Percentiles rank a stretch among this genome's conserved stretches.
These are phyloP conservation scores for Metschnikowia drakensbergensis DNA, from an alignment of 805 yeast genomes.

Conservation along the genomic window DNA sequence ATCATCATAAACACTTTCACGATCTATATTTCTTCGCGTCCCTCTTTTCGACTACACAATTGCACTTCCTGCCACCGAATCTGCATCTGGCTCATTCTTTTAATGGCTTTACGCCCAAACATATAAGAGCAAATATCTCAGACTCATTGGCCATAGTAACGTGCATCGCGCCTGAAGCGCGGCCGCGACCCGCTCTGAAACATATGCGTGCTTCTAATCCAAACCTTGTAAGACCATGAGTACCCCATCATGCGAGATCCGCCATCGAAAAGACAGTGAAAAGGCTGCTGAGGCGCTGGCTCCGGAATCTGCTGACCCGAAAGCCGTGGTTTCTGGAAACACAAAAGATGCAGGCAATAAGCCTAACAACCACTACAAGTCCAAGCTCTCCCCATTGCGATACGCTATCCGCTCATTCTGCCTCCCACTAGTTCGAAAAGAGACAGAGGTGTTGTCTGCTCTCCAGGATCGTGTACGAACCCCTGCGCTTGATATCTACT, in stretches of 20 bases:
- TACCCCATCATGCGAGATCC: background rate
- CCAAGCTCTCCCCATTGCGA: constrained; percentile 52
- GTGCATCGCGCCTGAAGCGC: background rate
- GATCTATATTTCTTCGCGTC: background rate
- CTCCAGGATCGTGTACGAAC: constrained; percentile 54
- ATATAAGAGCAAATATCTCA: background rate
- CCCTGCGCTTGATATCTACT: constrained; percentile 61
- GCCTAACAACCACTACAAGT: constrained; percentile 59
- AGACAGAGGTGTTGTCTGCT: constrained; percentile 54
- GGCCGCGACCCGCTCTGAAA: background rate
- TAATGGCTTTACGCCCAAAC: background rate
- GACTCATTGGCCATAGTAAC: background rate
- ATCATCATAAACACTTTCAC: background rate
- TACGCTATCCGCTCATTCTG: constrained; percentile 50
- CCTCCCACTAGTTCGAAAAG: constrained; percentile 56
- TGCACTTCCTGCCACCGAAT: background rate
- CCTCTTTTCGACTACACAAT: background rate
- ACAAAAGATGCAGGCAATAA: constrained; percentile 72
- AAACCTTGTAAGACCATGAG: background rate
- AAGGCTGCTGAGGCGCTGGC: background rate
- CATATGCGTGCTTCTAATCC: background rate
- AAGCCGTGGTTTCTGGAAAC: background rate
- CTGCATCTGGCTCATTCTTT: background rate
- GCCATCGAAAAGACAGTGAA: background rate
- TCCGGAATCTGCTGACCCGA: background rate